Conservation (phyloP, 2,329 filamentous ascomycete species). For the Endoconidiophora polonica region DNA sequence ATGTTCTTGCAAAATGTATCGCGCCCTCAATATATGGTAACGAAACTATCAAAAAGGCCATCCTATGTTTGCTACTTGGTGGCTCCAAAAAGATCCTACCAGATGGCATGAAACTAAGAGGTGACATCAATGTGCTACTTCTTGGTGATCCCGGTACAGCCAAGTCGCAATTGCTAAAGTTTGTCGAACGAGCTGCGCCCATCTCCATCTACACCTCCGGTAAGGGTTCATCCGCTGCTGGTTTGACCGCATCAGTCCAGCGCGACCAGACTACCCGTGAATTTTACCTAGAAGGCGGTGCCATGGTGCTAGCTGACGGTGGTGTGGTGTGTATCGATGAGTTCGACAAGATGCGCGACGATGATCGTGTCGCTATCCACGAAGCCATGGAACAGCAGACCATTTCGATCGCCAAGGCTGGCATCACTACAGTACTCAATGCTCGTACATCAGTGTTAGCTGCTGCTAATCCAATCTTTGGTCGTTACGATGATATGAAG, state of each 20-base stretch:
- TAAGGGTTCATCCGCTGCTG: conserved; percentile 91
- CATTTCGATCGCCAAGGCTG: conserved; percentile 95
- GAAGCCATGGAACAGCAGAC: conserved; percentile 99
- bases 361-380: conserved; percentile 94
- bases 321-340: conserved; percentile 98
- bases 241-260: conserved; percentile 93
- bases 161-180: conserved; percentile 93
- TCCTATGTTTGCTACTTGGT: conserved; percentile 80
- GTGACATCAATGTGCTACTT: conserved; percentile 93
- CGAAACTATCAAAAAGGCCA: conserved; percentile 89
- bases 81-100: conserved; percentile 96
- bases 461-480: conserved; percentile 93
- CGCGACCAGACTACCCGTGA: conserved; percentile 81
- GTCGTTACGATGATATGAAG: conserved; percentile 95
- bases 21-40: conserved; percentile 97
- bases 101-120: conserved; percentile 92
- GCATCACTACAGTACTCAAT: conserved; percentile 96
- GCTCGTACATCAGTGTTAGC: conserved; percentile 88
- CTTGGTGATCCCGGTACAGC: conserved; percentile 96
- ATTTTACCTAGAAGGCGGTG: conserved; percentile 94
- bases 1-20: conserved; percentile 76
- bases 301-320: conserved; percentile 94
- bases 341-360: conserved; percentile 99
- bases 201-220: conserved; percentile 98
- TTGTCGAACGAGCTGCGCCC: conserved; percentile 88